phyloP scores from a whole-genome alignment of 768 basidiomycete genomes.

The Trametes villosa region DNA sequence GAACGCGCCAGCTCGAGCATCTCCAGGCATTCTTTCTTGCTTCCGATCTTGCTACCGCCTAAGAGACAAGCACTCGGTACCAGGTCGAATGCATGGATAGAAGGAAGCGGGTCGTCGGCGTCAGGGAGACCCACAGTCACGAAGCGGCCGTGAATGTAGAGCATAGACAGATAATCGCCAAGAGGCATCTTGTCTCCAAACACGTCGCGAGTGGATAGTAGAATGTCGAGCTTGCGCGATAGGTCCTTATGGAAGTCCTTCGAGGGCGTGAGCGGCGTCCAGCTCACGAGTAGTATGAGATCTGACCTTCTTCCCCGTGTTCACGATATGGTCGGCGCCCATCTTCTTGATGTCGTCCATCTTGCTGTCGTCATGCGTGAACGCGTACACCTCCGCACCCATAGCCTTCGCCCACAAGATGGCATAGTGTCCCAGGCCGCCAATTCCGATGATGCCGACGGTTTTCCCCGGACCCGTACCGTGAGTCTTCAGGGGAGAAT shows the following conservation, averaged over 20 bases:
- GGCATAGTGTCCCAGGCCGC: conserved; percentile 53
- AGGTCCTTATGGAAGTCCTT: conserved; percentile 43
- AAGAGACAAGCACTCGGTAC: conserved; percentile 29
- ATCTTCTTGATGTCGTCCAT: conserved; percentile 59
- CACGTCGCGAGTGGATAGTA: conserved; percentile 42
- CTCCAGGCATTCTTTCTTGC: conserved; percentile 57
- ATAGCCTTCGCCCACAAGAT: conserved; percentile 56
- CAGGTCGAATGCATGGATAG: conserved; percentile 37
- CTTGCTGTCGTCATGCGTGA: conserved; percentile 58
- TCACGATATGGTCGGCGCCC: conserved; percentile 58
- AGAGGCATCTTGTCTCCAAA: conserved; percentile 29
- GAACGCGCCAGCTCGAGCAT: conserved; percentile 65
- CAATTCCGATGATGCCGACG: conserved; percentile 69
- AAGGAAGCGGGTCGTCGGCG: conserved; percentile 42
- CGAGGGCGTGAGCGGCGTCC: conserved; percentile 2
- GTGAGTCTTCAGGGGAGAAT: conserved; percentile 59
- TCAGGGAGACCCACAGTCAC: conserved; percentile 63
- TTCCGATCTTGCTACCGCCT: conserved; percentile 50
- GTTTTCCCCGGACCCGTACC: conserved; percentile 62
- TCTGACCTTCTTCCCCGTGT: conserved; percentile 39
- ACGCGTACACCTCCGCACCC: conserved; percentile 60
- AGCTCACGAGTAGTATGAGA: background rate
- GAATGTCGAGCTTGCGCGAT: conserved; percentile 51
- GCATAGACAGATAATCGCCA: conserved; percentile 43
- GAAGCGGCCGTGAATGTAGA: conserved; percentile 57